These are phyloP conservation scores for Benincasa hispida DNA, from an alignment of 306 rosid genomes.

Conservation along the genomic window DNA sequence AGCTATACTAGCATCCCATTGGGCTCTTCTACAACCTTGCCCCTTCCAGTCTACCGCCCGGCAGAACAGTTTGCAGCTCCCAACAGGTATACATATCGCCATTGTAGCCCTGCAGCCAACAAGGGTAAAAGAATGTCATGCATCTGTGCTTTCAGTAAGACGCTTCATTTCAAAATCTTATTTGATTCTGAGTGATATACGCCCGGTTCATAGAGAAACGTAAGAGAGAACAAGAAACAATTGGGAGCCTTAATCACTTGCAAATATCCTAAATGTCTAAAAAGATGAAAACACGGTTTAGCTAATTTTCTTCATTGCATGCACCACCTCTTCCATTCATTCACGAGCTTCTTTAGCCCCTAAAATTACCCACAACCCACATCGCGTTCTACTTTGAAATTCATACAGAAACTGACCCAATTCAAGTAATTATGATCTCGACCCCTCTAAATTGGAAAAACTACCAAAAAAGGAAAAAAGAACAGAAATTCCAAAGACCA, in stretches of 20 bases:
- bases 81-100: constrained; percentile 51
- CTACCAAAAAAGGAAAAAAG: too few species aligned
- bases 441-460: neutral
- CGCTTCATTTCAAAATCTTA: neutral
- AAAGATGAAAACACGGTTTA: neutral
- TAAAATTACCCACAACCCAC: neutral
- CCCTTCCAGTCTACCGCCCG: constrained; percentile 19
- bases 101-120: constrained; percentile 26
- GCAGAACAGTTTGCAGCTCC: constrained; percentile 36
- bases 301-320: neutral
- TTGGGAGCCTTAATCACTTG: neutral
- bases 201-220: neutral
- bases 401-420: neutral
- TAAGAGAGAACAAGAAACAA: neutral
- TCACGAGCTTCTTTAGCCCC: neutral
- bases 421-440: neutral
- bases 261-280: neutral
- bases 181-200: neutral
- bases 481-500: neutral
- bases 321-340: neutral
- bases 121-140: constrained; percentile 9
- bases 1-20: constrained; percentile 27
- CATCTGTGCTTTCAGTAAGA: neutral
- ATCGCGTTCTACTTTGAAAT: neutral
- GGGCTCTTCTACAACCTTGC: constrained; percentile 31